These are phyloP conservation scores for Moesziomyces parantarcticus DNA, from an alignment of 1,284 basidiomycete species.

Conservation along the genomic window DNA sequence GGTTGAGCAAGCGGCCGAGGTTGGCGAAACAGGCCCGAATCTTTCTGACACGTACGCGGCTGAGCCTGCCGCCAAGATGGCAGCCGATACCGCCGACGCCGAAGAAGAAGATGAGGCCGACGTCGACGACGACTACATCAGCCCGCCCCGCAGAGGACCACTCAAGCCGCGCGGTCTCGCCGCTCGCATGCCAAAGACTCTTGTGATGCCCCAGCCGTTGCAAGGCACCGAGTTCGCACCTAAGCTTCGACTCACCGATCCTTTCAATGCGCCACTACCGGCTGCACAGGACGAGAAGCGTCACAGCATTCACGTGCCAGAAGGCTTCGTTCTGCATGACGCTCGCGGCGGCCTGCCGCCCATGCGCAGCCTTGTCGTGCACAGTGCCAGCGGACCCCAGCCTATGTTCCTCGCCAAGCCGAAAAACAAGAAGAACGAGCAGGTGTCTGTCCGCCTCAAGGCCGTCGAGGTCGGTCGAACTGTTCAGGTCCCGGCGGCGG, in stretches of 20 bases:
- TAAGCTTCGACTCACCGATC: conserved; percentile 31
- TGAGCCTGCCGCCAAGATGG: conserved; percentile 23
- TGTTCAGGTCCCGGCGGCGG: conserved; percentile 50
- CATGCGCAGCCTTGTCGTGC: conserved; percentile 49
- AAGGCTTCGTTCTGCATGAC: conserved; percentile 60
- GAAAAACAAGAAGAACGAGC: conserved; percentile 45
- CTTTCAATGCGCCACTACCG: not conserved
- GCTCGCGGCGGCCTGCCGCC: conserved; percentile 48
- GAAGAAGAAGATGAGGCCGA: conserved; percentile 17
- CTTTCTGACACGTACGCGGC: conserved; percentile 25
- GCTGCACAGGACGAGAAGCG: conserved; percentile 15
- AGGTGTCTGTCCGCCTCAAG: conserved; percentile 32
- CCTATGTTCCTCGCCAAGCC: conserved; percentile 40
- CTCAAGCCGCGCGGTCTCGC: conserved; percentile 54
- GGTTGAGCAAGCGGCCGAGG: conserved; percentile 6
- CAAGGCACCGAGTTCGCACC: conserved; percentile 54
- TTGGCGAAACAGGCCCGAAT: conserved; percentile 1
- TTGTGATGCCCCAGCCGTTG: conserved; percentile 55
- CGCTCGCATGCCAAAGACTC: conserved; percentile 44
- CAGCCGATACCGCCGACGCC: conserved; percentile 2
- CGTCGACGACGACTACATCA: conserved; percentile 55
- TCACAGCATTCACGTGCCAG: conserved; percentile 55
- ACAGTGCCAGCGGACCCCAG: conserved; percentile 50
- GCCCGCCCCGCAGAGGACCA: conserved; percentile 54
- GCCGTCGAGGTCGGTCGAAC: conserved; percentile 37